phyloP scores from a whole-genome alignment of 1,139 yeast species.

The Kodamaea fungicola region DNA sequence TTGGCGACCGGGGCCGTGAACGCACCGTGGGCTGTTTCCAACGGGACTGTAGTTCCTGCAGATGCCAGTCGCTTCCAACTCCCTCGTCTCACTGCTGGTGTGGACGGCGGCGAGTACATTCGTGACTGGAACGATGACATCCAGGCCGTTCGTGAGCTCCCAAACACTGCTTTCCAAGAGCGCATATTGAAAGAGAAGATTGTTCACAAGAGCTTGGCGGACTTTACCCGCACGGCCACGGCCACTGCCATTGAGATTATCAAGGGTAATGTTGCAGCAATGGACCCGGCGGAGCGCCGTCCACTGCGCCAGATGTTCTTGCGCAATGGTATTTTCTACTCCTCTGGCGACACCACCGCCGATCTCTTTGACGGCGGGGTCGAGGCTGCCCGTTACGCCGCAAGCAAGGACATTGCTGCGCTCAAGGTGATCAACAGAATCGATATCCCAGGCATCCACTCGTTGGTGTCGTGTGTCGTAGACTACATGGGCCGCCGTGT shows the following conservation, averaged over 20 bases:
- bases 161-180: slow-evolving; percentile 55
- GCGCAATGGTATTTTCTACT: slow-evolving; percentile 83
- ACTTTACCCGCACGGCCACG: slow-evolving; percentile 73
- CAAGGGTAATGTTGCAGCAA: slow-evolving; percentile 70
- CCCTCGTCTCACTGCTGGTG: slow-evolving; percentile 51
- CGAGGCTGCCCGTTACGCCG: slow-evolving; percentile 81
- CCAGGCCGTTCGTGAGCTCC: slow-evolving; percentile 75
- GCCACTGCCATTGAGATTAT: slow-evolving; percentile 77
- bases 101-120: slow-evolving; percentile 53
- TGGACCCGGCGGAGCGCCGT: slow-evolving; percentile 67
- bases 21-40: slow-evolving; percentile 72
- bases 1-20: slow-evolving; percentile 61
- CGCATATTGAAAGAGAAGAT: slow-evolving; percentile 75
- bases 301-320: slow-evolving; percentile 63
- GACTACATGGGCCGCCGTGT: slow-evolving; percentile 88
- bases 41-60: slow-evolving; percentile 32
- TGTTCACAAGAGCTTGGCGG: slow-evolving; percentile 68
- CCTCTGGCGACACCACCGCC: slow-evolving; percentile 52
- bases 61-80: slow-evolving; percentile 65
- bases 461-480: slow-evolving; percentile 76
- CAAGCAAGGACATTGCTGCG: slow-evolving; percentile 74
- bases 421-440: slow-evolving; percentile 66
- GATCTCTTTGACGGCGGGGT: slow-evolving; percentile 84
- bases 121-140: slow-evolving; percentile 92
- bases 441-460: slow-evolving; percentile 62